Evolutionary conservation across 371 early-diverging fungal species (phyloP).

Genomic region (Dentiscutata heterogama): DNA sequence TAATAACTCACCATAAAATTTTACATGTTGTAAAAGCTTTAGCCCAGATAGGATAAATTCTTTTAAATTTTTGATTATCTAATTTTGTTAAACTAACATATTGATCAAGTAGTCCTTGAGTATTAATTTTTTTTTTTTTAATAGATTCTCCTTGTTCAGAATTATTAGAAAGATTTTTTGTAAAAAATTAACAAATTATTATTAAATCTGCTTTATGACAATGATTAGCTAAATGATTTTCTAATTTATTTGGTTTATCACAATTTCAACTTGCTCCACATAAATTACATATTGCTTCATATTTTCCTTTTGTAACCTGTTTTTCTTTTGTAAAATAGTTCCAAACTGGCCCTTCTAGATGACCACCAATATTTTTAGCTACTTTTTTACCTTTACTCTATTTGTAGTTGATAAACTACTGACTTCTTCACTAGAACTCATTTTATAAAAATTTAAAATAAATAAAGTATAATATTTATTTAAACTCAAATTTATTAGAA

Average conservation of each 20-base stretch:
- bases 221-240: neutral
- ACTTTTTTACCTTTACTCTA: too few relatives aligned
- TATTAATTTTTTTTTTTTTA: neutral
- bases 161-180: neutral
- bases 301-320: neutral
- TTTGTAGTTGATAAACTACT: too few relatives aligned
- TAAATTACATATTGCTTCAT: neutral
- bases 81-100: neutral
- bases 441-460: too few relatives aligned
- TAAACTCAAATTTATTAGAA: too few relatives aligned
- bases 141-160: neutral
- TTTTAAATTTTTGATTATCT: neutral
- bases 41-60: neutral
- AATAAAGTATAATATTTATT: too few relatives aligned
- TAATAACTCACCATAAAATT: neutral
- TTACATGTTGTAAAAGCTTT: neutral
- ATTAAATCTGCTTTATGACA: neutral
- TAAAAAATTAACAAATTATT: neutral
- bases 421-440: too few relatives aligned
- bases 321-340: neutral
- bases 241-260: neutral
- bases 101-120: neutral
- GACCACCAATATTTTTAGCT: neutral
- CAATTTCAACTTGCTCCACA: neutral
- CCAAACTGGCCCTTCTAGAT: neutral